These are phyloP conservation scores for Cyclocybe aegerita DNA, from an alignment of 768 basidiomycete genomes.

Conservation along the genomic window DNA sequence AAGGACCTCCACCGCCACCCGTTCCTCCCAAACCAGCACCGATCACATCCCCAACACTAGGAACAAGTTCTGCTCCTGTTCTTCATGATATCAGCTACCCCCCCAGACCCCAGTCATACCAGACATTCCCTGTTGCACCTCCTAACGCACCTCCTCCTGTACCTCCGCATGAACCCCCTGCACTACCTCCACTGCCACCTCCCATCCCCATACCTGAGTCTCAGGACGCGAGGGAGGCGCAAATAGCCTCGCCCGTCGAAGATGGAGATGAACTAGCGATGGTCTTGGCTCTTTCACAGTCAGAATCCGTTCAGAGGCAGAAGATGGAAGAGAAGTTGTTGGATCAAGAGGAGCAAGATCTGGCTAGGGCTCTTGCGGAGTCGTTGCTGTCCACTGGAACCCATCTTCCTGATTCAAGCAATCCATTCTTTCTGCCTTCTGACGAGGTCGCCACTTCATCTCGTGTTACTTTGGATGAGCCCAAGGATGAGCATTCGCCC, in stretches of 20 bases:
- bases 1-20: constrained; percentile 14
- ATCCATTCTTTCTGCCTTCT: constrained; percentile 9
- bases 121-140: neutral
- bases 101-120: constrained; percentile 9
- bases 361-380: constrained; percentile 58
- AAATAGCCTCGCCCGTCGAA: constrained; percentile 18
- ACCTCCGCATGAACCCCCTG: neutral
- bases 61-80: neutral
- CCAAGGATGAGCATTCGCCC: neutral
- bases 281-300: constrained; percentile 48
- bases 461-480: too few relatives aligned
- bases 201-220: constrained; percentile 13
- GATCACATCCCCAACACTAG: constrained; percentile 16
- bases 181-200: constrained; percentile 21
- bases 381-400: constrained; percentile 24
- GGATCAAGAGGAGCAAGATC: constrained; percentile 62
- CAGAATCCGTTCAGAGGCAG: constrained; percentile 36
- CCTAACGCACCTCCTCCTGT: constrained; percentile 7
- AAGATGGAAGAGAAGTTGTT: constrained; percentile 31
- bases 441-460: neutral
- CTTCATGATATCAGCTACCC: constrained; percentile 13
- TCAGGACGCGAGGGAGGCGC: constrained; percentile 9
- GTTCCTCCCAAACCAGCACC: constrained; percentile 18
- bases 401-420: constrained; percentile 1
- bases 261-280: constrained; percentile 45